These are phyloP conservation scores for Pholiota microspora DNA, from an alignment of 768 basidiomycete genomes.

Conservation along the genomic window DNA sequence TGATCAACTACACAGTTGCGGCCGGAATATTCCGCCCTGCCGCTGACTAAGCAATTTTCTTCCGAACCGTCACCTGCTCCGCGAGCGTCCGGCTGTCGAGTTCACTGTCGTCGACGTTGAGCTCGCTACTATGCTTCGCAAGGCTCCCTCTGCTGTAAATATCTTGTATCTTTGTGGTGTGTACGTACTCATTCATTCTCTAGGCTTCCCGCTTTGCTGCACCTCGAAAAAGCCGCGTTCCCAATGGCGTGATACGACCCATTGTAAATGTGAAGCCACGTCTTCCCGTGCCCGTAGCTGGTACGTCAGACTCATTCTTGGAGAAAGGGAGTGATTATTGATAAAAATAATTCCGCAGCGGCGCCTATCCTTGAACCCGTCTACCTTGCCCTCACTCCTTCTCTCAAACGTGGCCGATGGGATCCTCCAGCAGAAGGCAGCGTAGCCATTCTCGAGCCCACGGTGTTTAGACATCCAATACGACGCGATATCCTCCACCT, in stretches of 20 bases:
- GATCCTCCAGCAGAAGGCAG: constrained; percentile 38
- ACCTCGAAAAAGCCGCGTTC: constrained; percentile 12
- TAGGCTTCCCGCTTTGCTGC: constrained; percentile 17
- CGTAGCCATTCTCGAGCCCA: constrained; percentile 67
- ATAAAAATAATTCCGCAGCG: constrained; percentile 7
- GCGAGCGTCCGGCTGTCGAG: constrained; percentile 9
- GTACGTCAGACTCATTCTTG: constrained; percentile 10
- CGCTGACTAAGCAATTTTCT: constrained; percentile 32
- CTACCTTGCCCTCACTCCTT: constrained; percentile 59
- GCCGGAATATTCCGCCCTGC: constrained; percentile 18
- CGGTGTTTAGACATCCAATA: constrained; percentile 87
- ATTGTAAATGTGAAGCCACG: constrained; percentile 21
- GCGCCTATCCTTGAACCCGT: constrained; percentile 39
- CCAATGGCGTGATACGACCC: constrained; percentile 16
- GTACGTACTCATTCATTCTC: neutral
- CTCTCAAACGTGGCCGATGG: constrained; percentile 44
- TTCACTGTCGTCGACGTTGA: constrained; percentile 11
- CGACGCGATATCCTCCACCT: constrained; percentile 92
- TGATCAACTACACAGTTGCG: constrained; percentile 39
- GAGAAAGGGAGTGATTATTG: neutral
- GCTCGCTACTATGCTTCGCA: constrained; percentile 20
- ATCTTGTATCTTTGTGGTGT: neutral
- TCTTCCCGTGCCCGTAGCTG: constrained; percentile 14
- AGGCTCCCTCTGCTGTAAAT: constrained; percentile 20
- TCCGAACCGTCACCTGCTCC: constrained; percentile 19